These are phyloP conservation scores for Cladorrhinum sp. DNA, from an alignment of 2,329 filamentous ascomycete genomes.

Conservation along the genomic window DNA sequence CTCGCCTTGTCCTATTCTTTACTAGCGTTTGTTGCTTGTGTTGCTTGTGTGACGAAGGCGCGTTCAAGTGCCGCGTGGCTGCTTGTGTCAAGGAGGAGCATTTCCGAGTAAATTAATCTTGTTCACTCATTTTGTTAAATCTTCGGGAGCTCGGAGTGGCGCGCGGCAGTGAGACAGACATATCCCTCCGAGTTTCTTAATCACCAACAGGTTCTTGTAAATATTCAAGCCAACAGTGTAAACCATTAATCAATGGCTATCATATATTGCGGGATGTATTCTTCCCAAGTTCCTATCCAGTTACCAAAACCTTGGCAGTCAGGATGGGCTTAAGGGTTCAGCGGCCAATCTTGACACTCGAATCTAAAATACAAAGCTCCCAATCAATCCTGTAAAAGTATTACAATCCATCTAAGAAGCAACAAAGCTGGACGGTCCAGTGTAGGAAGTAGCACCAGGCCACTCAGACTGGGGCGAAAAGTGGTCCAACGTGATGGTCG, in stretches of 20 bases:
- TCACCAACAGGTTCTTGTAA: neutral
- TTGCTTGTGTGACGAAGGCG: neutral
- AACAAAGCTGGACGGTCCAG: constrained; percentile 3
- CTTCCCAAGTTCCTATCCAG: neutral
- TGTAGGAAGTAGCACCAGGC: neutral
- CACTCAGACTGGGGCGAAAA: neutral
- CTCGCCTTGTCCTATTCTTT: neutral
- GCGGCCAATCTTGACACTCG: neutral
- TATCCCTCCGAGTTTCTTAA: too few relatives aligned
- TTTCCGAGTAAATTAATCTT: neutral
- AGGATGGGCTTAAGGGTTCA: neutral
- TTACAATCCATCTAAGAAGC: neutral
- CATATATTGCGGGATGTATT: neutral
- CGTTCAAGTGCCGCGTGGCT: neutral
- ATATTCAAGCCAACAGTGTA: too few relatives aligned
- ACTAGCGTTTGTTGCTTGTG: neutral
- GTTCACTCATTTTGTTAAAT: too few relatives aligned
- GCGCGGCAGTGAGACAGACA: too few relatives aligned
- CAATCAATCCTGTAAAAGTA: too few relatives aligned
- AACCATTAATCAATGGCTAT: neutral
- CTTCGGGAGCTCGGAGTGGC: too few relatives aligned
- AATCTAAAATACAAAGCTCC: too few relatives aligned
- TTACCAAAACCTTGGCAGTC: neutral
- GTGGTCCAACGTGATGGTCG: neutral
- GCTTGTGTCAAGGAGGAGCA: neutral